These are phyloP conservation scores for Yamadazyma atlantica DNA, from an alignment of 1,139 yeast species.

Conservation along the genomic window DNA sequence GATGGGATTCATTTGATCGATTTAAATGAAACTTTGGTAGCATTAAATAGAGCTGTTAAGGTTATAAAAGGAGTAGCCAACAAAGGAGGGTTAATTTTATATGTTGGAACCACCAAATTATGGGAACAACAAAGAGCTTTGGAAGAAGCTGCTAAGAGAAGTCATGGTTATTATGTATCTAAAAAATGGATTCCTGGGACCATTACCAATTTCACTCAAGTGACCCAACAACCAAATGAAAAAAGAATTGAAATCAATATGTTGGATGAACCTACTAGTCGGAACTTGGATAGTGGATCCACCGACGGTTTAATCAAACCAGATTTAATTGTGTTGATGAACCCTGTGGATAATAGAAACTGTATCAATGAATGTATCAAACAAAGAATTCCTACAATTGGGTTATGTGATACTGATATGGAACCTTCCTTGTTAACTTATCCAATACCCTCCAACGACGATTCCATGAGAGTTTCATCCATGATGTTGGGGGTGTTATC, in stretches of 20 bases:
- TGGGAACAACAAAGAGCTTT: conserved; percentile 66
- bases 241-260: conserved; percentile 48
- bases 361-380: conserved; percentile 81
- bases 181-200: conserved; percentile 96
- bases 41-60: conserved; percentile 74
- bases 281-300: conserved; percentile 50
- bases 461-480: conserved; percentile 79
- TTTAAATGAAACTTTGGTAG: conserved; percentile 74
- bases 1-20: conserved; percentile 89
- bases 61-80: conserved; percentile 79
- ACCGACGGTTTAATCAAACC: conserved; percentile 64
- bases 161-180: conserved; percentile 78
- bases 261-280: conserved; percentile 50
- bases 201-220: conserved; percentile 78
- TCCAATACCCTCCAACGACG: conserved; percentile 96
- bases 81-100: conserved; percentile 82
- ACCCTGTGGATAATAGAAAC: conserved; percentile 85
- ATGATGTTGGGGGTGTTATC: conserved; percentile 81
- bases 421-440: conserved; percentile 89
- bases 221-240: conserved; percentile 65
- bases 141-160: conserved; percentile 75
- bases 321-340: conserved; percentile 80
- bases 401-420: conserved; percentile 89
- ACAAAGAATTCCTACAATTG: conserved; percentile 87
- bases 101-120: conserved; percentile 81